These are phyloP conservation scores for Berberis vulgaris DNA, from an alignment of 164 flowering plant species.

Conservation along the genomic window DNA sequence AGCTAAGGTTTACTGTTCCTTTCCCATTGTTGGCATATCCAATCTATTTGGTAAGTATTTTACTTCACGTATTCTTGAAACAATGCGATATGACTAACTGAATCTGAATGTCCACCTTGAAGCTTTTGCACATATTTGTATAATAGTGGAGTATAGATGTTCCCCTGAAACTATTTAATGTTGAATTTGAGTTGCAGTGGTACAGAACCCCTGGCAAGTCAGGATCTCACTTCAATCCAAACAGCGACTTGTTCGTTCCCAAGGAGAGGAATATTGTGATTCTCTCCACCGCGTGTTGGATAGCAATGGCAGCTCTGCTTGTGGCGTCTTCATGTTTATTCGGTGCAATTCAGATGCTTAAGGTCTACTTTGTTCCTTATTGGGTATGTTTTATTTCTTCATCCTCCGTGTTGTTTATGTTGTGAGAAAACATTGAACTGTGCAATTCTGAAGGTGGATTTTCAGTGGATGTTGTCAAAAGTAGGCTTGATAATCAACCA, in stretches of 20 bases:
- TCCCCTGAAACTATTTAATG: neutral
- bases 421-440: too few species aligned
- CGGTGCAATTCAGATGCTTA: constrained; percentile 69
- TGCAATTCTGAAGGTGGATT: too few species aligned
- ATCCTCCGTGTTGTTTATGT: too few species aligned
- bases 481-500: too few species aligned
- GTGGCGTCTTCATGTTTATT: constrained; percentile 39
- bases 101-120: too few species aligned
- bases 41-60: constrained; percentile 50
- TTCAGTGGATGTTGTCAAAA: too few species aligned
- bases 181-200: constrained; percentile 42
- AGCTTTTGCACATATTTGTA: too few species aligned
- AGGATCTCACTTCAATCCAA: constrained; percentile 88
- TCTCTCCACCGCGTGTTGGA: constrained; percentile 75
- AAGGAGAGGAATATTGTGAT: constrained; percentile 64
- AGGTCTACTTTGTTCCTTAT: constrained; percentile 78
- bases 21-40: constrained; percentile 84
- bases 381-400: constrained; percentile 34
- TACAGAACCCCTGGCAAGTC: constrained; percentile 80
- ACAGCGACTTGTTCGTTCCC: constrained; percentile 64
- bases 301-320: constrained; percentile 65
- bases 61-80: constrained; percentile 3
- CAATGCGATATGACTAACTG: neutral
- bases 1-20: constrained; percentile 52
- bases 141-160: too few species aligned